These are phyloP conservation scores for Thalassiosira mediterranea DNA, from an alignment of 352 stramenopile species.

Conservation along the genomic window DNA sequence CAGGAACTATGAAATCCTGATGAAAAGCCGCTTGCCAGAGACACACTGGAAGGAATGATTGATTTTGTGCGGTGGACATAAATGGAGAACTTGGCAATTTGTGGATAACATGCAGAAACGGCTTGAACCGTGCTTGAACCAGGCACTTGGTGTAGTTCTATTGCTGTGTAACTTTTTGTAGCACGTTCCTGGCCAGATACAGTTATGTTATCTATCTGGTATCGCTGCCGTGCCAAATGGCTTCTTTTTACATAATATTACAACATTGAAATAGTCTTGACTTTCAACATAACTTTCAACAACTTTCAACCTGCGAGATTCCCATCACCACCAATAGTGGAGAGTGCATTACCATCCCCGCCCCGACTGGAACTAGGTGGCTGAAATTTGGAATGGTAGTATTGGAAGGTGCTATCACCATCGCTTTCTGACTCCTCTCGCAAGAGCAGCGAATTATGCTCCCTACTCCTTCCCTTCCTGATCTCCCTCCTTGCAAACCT, in stretches of 20 bases:
- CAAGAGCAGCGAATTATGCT: slow-evolving; percentile 33
- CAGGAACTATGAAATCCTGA: background rate
- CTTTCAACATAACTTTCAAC: background rate
- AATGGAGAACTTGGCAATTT: too few species aligned
- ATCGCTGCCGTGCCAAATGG: too few species aligned
- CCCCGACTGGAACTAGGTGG: slow-evolving; percentile 5
- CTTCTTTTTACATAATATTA: background rate
- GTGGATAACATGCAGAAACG: too few species aligned
- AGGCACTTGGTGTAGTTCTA: too few species aligned
- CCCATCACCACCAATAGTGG: background rate
- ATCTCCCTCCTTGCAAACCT: slow-evolving; percentile 38
- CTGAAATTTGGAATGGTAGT: slow-evolving; percentile 54
- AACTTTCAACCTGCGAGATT: background rate
- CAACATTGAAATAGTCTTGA: background rate
- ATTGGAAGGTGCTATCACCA: slow-evolving; percentile 24
- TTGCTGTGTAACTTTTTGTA: too few species aligned
- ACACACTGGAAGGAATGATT: background rate
- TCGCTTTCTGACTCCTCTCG: slow-evolving; percentile 13
- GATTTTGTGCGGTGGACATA: too few species aligned
- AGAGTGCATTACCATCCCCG: background rate
- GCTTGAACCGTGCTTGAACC: too few species aligned
- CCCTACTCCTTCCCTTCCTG: slow-evolving; percentile 14
- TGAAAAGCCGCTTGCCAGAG: background rate
- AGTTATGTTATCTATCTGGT: too few species aligned
- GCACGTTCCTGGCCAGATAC: too few species aligned